Base-by-base conservation (phyloP, 1,284 basidiomycete species). In the Trichosporon inkin region DNA sequence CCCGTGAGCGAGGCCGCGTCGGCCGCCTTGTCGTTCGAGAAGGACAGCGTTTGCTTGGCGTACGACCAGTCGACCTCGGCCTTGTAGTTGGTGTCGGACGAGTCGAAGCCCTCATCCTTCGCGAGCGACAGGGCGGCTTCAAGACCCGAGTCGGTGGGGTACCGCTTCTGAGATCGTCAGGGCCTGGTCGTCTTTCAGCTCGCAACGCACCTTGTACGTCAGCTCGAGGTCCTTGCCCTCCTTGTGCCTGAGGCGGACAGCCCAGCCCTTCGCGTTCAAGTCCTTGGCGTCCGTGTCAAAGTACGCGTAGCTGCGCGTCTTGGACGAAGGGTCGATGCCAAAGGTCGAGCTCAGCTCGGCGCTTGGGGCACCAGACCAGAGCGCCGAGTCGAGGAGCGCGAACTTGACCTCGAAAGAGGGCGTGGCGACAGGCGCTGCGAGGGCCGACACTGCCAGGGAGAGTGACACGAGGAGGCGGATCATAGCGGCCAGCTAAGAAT, bases 51-150 rank as follows among this genome's bases (percentile, higher is more conserved):
- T 38, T 53, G 49, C 59, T 56, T 60, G n/a, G 38, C 22, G 55
- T 60, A 60, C 13, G 34, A 22, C 59, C 59, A 60, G 39, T 60
- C 59, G 34, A 60, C 38, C 55, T 60, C 24, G 10, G 59, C 47
- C 11, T 44, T 22, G 49, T 60, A 60, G 34, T 56, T 53, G 6
- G 6, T 41, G 55, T 56, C 49, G 10, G 1, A 10, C 19, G 14
- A 13, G 39, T 60, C 59, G 32, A 60, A 60, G n/a, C 59, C 59
- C 16, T 56, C 49, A 16, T 53, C 55, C 20, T 40, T 28, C 2
- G 59, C 59, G 11, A 20, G 49, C 38, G 40, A 6, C 19, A 60
- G 59, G 10, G 54, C 49, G 6, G 37, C 44, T 14, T 19, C 14
- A 14, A 49, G 22, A 28, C 28, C 16, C 10, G n/a, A 20, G 37